Conservation (phyloP, 1,284 basidiomycete genomes). For the Malassezia psittaci region DNA sequence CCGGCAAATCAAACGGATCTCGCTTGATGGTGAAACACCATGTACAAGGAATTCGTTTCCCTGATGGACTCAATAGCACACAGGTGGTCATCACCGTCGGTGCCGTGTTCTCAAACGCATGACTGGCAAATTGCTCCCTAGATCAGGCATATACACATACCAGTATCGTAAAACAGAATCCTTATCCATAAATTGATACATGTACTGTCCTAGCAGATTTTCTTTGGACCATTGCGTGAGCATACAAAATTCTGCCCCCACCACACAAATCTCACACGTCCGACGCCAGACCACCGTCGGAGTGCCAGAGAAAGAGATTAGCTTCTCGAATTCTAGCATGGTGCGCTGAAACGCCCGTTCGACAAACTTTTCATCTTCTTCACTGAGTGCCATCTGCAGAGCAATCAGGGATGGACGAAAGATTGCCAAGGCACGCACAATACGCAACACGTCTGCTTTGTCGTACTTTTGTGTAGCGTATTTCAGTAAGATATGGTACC, state of each 20-base stretch:
- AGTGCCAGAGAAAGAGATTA: conserved; percentile 95
- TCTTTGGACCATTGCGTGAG: conserved; percentile 55
- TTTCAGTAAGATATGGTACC: conserved; percentile 46
- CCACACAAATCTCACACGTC: conserved; percentile 92
- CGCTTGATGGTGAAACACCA: conserved; percentile 47
- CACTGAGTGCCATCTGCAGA: conserved; percentile 55
- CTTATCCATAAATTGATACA: conserved; percentile 47
- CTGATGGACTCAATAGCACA: conserved; percentile 33
- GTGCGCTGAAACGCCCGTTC: conserved; percentile 91
- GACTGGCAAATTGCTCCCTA: conserved; percentile 39
- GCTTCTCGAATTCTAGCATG: conserved; percentile 83
- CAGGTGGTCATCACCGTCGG: conserved; percentile 43
- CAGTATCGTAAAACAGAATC: conserved; percentile 42
- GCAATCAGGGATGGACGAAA: conserved; percentile 91
- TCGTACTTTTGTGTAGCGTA: conserved; percentile 57
- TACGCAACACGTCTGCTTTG: conserved; percentile 84
- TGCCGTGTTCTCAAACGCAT: conserved; percentile 45
- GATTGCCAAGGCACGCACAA: conserved; percentile 85
- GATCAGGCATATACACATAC: conserved; percentile 11
- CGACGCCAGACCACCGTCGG: conserved; percentile 97
- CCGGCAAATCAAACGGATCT: conserved; percentile 44
- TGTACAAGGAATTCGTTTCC: conserved; percentile 37
- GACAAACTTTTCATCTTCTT: conserved; percentile 57
- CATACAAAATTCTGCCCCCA: conserved; percentile 90
- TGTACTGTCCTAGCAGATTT: conserved; percentile 37